These are phyloP conservation scores for Monosporascus sp. DNA, from an alignment of 2,329 filamentous ascomycete species.

Conservation along the genomic window DNA sequence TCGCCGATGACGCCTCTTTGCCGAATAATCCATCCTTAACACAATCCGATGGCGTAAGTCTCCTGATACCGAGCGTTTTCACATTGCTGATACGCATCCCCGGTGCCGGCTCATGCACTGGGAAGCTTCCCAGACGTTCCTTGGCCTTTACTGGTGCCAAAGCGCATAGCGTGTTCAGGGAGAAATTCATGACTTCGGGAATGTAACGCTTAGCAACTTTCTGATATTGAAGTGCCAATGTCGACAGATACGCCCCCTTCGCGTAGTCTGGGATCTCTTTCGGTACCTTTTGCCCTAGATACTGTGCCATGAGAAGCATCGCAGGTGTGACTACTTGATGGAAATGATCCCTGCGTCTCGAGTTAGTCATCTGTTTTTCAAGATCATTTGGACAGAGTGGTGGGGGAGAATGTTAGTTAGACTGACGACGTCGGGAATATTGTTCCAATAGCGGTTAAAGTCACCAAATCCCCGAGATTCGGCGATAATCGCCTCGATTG, in stretches of 20 bases:
- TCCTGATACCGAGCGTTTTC: constrained; percentile 37
- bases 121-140: constrained; percentile 50
- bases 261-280: constrained; percentile 60
- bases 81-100: constrained; percentile 45
- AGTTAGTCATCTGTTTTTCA: neutral
- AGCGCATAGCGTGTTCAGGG: constrained; percentile 65
- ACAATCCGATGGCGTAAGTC: constrained; percentile 57
- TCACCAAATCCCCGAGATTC: constrained; percentile 65
- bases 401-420: neutral
- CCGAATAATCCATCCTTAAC: constrained; percentile 24
- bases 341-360: constrained; percentile 66
- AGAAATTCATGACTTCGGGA: constrained; percentile 81
- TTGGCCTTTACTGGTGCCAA: constrained; percentile 52
- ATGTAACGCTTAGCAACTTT: constrained; percentile 78
- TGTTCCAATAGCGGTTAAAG: constrained; percentile 77
- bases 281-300: constrained; percentile 72
- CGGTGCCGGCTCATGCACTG: constrained; percentile 50
- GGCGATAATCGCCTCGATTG: constrained; percentile 44
- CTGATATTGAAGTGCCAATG: constrained; percentile 78
- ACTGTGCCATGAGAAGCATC: constrained; percentile 76
- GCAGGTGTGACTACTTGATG: constrained; percentile 91
- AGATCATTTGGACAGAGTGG: too few species aligned
- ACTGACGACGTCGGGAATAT: constrained; percentile 79
- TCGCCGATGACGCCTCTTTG: constrained; percentile 24
- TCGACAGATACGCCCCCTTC: constrained; percentile 72